Evolutionary conservation across 192 early-diverging fungal genomes (phyloP).

Genomic region (Funneliformis geosporum): DNA sequence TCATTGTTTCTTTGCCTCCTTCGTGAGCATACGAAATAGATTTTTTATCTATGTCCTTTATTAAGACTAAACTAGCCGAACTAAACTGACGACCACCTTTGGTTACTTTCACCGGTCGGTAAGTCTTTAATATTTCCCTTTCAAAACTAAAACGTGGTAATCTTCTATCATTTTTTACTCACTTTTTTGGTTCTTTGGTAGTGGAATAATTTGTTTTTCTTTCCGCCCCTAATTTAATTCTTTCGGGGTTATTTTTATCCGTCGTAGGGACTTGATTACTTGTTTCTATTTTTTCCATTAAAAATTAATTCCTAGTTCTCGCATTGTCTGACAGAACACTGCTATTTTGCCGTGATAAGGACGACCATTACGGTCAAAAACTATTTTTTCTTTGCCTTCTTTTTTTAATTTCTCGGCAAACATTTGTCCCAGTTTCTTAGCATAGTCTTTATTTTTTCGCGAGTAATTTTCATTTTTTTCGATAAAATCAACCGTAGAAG

Average conservation of each 20-base stretch:
- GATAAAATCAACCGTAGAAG: not conserved
- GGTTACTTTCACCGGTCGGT: conserved; percentile 16
- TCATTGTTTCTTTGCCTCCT: conserved; percentile 5
- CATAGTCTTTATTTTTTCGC: conserved; percentile 5
- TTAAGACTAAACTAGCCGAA: conserved; percentile 22
- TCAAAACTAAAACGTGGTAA: no score
- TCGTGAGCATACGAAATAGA: not conserved
- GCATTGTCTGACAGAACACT: conserved; percentile 13
- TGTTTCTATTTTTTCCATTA: conserved; percentile 1
- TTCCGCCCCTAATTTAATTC: not conserved
- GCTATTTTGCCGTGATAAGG: conserved; percentile 20
- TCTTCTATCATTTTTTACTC: not conserved
- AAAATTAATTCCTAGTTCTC: conserved; percentile 25
- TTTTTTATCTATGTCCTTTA: conserved; percentile 14
- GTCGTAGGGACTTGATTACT: no score
- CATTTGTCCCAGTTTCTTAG: not conserved
- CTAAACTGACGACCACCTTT: conserved; percentile 16
- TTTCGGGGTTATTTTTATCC: no score
- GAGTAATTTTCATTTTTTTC: conserved; percentile 9
- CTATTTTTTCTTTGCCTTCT: not conserved
- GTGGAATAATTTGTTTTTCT: not conserved
- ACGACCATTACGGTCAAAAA: conserved; percentile 27
- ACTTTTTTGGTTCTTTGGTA: not conserved
- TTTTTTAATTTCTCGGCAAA: conserved; percentile 22
- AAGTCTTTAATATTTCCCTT: not conserved